phyloP scores from a whole-genome alignment of 345 rosid species.

The Schrenkiella parvula region DNA sequence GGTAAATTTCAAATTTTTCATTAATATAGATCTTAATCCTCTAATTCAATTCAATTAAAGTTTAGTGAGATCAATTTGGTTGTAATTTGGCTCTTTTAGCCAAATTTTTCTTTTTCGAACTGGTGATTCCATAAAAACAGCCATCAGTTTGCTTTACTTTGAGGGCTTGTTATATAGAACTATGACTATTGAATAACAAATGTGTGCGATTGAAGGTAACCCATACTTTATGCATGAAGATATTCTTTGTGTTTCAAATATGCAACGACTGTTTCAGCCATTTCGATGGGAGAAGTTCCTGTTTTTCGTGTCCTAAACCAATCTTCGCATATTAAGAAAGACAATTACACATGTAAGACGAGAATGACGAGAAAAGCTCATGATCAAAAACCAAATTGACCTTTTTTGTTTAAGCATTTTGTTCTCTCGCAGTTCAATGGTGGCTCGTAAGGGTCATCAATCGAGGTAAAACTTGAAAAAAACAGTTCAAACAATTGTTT shows the following conservation, averaged over 20 bases:
- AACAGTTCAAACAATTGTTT: background rate
- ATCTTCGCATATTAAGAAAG: conserved; percentile 24
- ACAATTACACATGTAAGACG: background rate
- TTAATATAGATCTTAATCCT: too few species aligned
- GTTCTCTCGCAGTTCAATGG: conserved; percentile 52
- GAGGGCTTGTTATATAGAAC: conserved; percentile 13
- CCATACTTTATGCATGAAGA: conserved; percentile 40
- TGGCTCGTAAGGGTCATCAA: conserved; percentile 78
- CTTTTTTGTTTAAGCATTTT: background rate
- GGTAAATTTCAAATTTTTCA: too few species aligned
- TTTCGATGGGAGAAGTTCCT: conserved; percentile 53
- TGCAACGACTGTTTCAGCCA: conserved; percentile 61
- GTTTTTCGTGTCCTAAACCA: conserved; percentile 24
- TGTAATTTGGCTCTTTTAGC: too few species aligned
- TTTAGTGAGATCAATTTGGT: too few species aligned
- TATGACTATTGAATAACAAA: background rate
- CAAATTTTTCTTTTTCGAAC: background rate
- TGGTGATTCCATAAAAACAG: conserved; percentile 5
- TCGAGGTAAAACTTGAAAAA: conserved; percentile 62
- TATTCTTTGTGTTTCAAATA: conserved; percentile 69
- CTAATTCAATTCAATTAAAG: too few species aligned
- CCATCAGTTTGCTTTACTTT: conserved; percentile 13
- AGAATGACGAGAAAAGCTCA: background rate
- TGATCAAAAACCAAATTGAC: background rate
- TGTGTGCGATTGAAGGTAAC: background rate